phyloP scores from a whole-genome alignment of 2,329 filamentous ascomycete species.

The Pseudogymnoascus sp. region DNA sequence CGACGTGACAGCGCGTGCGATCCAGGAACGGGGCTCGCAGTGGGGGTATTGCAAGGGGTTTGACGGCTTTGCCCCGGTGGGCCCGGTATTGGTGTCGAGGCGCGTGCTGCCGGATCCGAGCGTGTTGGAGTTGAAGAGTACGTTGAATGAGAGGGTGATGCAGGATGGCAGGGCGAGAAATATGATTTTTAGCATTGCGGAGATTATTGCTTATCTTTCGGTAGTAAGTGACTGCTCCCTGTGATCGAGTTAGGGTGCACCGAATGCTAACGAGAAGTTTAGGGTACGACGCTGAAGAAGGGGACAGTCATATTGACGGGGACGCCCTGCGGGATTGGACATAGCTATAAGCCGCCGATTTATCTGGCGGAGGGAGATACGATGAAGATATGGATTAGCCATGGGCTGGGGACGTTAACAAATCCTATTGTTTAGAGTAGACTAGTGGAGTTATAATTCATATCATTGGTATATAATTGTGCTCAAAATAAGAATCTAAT shows the following conservation, averaged over 20 bases:
- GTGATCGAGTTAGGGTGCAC: background rate
- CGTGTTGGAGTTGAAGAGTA: slow-evolving; percentile 31
- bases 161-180: slow-evolving; percentile 41
- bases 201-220: slow-evolving; percentile 30
- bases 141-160: slow-evolving; percentile 43
- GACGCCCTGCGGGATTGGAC: slow-evolving; percentile 13
- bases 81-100: slow-evolving; percentile 40
- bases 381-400: slow-evolving; percentile 15
- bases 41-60: slow-evolving; percentile 54
- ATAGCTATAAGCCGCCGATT: slow-evolving; percentile 24
- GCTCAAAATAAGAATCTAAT: background rate
- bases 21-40: slow-evolving; percentile 46
- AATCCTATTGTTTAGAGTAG: slow-evolving; percentile 15
- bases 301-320: slow-evolving; percentile 16
- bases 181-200: slow-evolving; percentile 43
- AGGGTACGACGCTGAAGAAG: slow-evolving; percentile 19
- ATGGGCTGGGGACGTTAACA: slow-evolving; percentile 20
- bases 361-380: slow-evolving; percentile 31
- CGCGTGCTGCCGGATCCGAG: slow-evolving; percentile 32
- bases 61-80: slow-evolving; percentile 47
- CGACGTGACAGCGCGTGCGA: slow-evolving; percentile 52
- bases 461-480: background rate
- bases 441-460: background rate
- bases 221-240: background rate
- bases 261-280: slow-evolving; percentile 25